Evolutionary conservation across 305 asterid species (phyloP).

Genomic region (Striga hermonthica): DNA sequence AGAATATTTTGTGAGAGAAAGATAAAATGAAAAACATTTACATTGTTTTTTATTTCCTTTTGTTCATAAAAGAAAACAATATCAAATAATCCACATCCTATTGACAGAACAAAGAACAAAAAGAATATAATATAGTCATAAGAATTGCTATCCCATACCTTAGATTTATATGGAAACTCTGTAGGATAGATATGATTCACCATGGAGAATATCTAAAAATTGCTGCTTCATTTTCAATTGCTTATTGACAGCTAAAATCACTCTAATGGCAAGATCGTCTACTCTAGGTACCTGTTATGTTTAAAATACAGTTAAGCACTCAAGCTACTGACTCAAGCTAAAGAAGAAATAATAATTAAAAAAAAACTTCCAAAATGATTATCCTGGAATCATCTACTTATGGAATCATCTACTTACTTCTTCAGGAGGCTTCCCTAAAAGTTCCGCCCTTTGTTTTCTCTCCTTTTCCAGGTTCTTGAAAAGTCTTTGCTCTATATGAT

Average conservation of each 20-base stretch:
- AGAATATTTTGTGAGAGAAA: conserved; percentile 26
- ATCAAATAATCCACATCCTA: conserved; percentile 12
- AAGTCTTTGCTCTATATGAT: conserved; percentile 71
- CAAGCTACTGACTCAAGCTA: too few relatives aligned
- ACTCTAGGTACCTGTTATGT: conserved; percentile 58
- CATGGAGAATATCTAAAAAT: conserved; percentile 57
- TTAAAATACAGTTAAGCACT: conserved; percentile 4
- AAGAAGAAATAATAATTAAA: background rate
- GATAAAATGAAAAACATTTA: background rate
- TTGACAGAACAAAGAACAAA: conserved; percentile 12
- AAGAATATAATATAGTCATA: background rate
- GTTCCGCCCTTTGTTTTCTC: conserved; percentile 59
- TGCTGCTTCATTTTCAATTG: conserved; percentile 56
- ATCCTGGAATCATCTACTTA: conserved; percentile 8
- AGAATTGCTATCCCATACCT: conserved; percentile 44
- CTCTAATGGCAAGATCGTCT: conserved; percentile 62
- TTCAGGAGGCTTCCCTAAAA: conserved; percentile 42
- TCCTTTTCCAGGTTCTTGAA: conserved; percentile 53
- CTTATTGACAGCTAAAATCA: conserved; percentile 54
- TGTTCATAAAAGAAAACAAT: too few relatives aligned
- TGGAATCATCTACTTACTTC: conserved; percentile 52
- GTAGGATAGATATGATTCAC: conserved; percentile 53
- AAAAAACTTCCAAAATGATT: conserved; percentile 18
- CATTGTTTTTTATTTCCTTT: too few relatives aligned
- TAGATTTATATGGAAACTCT: conserved; percentile 67